Conservation (phyloP, 2,329 filamentous ascomycete genomes). For the Alternaria dauci region DNA sequence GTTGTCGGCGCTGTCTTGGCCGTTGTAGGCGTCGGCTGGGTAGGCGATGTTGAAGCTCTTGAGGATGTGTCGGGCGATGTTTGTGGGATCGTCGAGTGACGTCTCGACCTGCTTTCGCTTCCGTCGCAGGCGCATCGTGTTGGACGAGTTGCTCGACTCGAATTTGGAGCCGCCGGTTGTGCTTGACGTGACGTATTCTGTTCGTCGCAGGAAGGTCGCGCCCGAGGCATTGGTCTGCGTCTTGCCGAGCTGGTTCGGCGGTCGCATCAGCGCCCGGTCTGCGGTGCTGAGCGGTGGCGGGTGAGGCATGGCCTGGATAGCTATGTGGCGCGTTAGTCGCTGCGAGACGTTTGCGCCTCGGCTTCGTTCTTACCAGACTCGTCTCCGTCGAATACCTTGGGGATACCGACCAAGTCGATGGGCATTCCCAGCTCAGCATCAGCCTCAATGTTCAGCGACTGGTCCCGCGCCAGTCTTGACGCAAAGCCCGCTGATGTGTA, state of each 20-base stretch:
- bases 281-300: conserved; percentile 78
- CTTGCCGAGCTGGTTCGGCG: conserved; percentile 85
- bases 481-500: conserved; percentile 93
- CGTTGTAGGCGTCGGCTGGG: conserved; percentile 70
- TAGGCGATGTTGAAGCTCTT: conserved; percentile 73
- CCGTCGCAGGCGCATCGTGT: conserved; percentile 52
- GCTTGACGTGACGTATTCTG: conserved; percentile 83
- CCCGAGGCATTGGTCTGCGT: conserved; percentile 77
- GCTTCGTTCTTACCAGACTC: conserved; percentile 74
- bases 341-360: conserved; percentile 18
- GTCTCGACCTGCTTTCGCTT: conserved; percentile 50
- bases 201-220: conserved; percentile 93
- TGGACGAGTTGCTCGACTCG: conserved; percentile 61
- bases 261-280: conserved; percentile 83
- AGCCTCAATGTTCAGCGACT: conserved; percentile 94
- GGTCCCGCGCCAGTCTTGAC: conserved; percentile 85
- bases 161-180: conserved; percentile 55
- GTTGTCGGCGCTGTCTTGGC: conserved; percentile 67
- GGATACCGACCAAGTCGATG: conserved; percentile 92
- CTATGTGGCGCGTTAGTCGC: conserved; percentile 57
- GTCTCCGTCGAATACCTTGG: conserved; percentile 92
- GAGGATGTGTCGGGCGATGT: conserved; percentile 67
- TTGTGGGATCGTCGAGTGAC: conserved; percentile 65
- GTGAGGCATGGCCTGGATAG: conserved; percentile 80
- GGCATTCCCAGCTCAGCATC: conserved; percentile 99